Evolutionary conservation across 352 stramenopile species (phyloP).

Genomic region (Phytophthora capsici): DNA sequence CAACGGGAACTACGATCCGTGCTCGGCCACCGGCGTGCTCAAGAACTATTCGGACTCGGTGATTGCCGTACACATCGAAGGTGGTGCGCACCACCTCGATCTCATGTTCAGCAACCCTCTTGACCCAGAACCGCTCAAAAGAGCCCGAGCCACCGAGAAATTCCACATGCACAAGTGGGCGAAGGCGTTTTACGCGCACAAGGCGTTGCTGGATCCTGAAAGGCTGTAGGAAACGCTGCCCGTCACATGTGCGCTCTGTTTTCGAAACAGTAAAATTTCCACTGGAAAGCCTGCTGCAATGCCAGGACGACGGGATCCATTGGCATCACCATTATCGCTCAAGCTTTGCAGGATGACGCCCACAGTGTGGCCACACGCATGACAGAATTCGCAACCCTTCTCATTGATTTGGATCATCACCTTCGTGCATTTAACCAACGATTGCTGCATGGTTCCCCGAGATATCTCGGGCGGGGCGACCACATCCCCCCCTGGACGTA

Average conservation of each 20-base stretch:
- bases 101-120: slow-evolving; percentile 91
- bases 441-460: too few relatives aligned
- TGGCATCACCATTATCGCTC: slow-evolving; percentile 6
- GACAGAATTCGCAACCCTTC: neutral
- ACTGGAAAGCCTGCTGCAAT: slow-evolving; percentile 25
- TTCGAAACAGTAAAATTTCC: neutral
- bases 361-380: neutral
- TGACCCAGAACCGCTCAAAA: slow-evolving; percentile 73
- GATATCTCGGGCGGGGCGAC: too few relatives aligned
- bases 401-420: slow-evolving; percentile 8
- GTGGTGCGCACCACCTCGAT: slow-evolving; percentile 90
- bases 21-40: slow-evolving; percentile 87
- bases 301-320: slow-evolving; percentile 23
- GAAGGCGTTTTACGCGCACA: slow-evolving; percentile 35
- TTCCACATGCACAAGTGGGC: slow-evolving; percentile 79
- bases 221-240: slow-evolving; percentile 6
- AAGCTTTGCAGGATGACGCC: slow-evolving; percentile 24
- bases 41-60: slow-evolving; percentile 66
- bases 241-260: slow-evolving; percentile 14
- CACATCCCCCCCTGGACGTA: neutral
- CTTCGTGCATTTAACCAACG: neutral
- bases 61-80: slow-evolving; percentile 70
- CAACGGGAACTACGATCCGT: slow-evolving; percentile 94
- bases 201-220: slow-evolving; percentile 10
- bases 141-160: slow-evolving; percentile 75